Conservation (phyloP, 208 protist species). For the Trichomonas vaginalis region DNA sequence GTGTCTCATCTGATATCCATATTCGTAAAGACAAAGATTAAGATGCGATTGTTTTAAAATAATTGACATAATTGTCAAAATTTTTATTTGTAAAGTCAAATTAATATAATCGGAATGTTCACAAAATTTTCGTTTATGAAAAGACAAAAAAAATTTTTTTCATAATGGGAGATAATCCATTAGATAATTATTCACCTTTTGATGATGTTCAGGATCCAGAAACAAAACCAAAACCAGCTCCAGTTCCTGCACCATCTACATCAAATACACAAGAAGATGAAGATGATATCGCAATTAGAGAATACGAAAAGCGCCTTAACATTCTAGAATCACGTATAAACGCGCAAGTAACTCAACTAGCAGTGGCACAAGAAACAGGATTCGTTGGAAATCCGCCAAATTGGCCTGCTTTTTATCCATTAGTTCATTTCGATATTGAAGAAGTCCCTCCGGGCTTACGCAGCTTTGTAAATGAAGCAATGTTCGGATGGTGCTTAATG, state of each 20-base stretch:
- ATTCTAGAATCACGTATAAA: neutral
- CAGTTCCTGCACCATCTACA: neutral
- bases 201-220: neutral
- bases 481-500: neutral
- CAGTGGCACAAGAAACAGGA: neutral
- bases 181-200: constrained; percentile 14
- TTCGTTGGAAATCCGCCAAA: neutral
- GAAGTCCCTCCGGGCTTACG: neutral
- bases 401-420: constrained; percentile 4
- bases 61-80: neutral
- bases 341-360: neutral
- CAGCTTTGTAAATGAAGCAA: neutral
- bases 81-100: neutral
- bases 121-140: neutral
- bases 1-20: too few relatives aligned
- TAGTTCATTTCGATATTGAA: constrained; percentile 14
- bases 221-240: neutral
- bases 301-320: neutral
- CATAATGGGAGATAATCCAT: neutral
- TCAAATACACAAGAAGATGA: neutral
- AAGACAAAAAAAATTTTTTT: neutral
- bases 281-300: neutral
- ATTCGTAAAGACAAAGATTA: too few relatives aligned
- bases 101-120: neutral
- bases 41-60: too few relatives aligned